Conservation (phyloP, 2,329 filamentous ascomycete genomes). For the Karstenula rhodostoma region DNA sequence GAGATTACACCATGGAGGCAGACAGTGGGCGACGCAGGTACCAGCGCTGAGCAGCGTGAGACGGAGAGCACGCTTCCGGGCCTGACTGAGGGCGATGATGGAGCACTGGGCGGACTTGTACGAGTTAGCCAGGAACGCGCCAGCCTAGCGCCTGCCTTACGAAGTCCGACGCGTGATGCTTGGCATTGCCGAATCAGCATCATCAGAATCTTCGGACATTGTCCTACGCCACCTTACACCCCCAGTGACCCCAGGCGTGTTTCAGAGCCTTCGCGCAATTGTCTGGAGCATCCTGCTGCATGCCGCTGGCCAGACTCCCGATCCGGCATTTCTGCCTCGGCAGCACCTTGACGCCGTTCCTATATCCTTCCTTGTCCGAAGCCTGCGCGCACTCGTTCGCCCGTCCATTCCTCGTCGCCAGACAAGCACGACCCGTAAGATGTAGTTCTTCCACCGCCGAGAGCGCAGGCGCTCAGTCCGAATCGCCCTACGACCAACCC, state of each 20-base stretch:
- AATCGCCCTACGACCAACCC: constrained; percentile 22
- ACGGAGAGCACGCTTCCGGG: constrained; percentile 2
- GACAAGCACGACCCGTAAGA: constrained; percentile 29
- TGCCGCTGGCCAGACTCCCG: constrained; percentile 31
- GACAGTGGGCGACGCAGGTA: constrained; percentile 9
- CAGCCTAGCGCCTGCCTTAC: constrained; percentile 1
- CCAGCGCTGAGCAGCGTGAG: constrained; percentile 9
- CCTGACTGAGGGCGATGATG: constrained; percentile 9
- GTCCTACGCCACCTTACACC: constrained; percentile 8
- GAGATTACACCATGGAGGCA: constrained; percentile 9
- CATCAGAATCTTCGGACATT: constrained; percentile 16
- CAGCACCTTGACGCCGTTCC: constrained; percentile 54
- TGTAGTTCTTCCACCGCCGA: constrained; percentile 37
- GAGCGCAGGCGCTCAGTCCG: constrained; percentile 14
- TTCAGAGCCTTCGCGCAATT: constrained; percentile 11
- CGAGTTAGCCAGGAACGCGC: constrained; percentile 3
- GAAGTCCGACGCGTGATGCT: constrained; percentile 10
- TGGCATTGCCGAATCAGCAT: constrained; percentile 2
- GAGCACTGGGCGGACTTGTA: constrained; percentile 7
- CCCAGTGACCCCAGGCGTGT: constrained; percentile 12
- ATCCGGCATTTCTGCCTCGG: constrained; percentile 38
- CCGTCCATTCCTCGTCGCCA: constrained; percentile 27
- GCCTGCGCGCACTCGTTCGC: constrained; percentile 31
- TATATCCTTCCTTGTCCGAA: constrained; percentile 53
- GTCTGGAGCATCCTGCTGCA: constrained; percentile 28